Evolutionary conservation across 257 asterid genomes (phyloP).

Genomic region (Gardenia jasminoides): DNA sequence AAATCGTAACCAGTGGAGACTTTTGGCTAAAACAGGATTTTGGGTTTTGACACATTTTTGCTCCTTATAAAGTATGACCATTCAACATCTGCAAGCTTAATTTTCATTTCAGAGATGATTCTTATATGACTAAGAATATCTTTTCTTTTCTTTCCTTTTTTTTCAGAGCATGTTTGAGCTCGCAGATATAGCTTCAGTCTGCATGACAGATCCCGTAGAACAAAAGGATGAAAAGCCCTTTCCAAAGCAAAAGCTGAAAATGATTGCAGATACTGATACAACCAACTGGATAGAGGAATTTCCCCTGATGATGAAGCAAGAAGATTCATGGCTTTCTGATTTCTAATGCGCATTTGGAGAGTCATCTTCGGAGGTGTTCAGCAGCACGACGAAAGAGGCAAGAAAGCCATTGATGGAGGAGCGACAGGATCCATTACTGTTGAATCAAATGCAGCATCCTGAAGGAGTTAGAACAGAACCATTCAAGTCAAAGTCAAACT

Average conservation of each 20-base stretch:
- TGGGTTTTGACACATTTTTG: not conserved
- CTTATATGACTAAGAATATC: conserved; percentile 4
- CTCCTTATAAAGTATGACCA: not conserved
- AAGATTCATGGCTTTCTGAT: conserved; percentile 22
- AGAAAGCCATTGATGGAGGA: conserved; percentile 18
- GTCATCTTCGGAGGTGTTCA: conserved; percentile 11
- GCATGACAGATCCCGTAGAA: conserved; percentile 16
- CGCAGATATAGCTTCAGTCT: conserved; percentile 25
- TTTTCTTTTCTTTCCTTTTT: conserved; percentile 1
- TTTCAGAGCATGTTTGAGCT: conserved; percentile 24
- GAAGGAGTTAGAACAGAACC: conserved; percentile 15
- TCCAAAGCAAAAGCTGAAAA: conserved; percentile 21
- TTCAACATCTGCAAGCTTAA: not conserved
- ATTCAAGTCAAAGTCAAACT: conserved; percentile 20
- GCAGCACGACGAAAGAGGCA: conserved; percentile 21
- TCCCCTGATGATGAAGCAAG: conserved; percentile 18
- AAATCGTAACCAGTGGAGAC: no score
- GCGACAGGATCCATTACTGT: conserved; percentile 19
- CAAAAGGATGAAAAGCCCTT: conserved; percentile 21
- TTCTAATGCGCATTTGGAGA: conserved; percentile 17
- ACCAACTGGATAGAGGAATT: conserved; percentile 8
- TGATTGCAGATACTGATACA: conserved; percentile 10
- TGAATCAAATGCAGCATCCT: conserved; percentile 18
- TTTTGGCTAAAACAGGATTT: no score
- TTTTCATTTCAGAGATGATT: not conserved